Base-by-base conservation (phyloP, 2,329 filamentous ascomycete species). In the Arachnomyces sp. region DNA sequence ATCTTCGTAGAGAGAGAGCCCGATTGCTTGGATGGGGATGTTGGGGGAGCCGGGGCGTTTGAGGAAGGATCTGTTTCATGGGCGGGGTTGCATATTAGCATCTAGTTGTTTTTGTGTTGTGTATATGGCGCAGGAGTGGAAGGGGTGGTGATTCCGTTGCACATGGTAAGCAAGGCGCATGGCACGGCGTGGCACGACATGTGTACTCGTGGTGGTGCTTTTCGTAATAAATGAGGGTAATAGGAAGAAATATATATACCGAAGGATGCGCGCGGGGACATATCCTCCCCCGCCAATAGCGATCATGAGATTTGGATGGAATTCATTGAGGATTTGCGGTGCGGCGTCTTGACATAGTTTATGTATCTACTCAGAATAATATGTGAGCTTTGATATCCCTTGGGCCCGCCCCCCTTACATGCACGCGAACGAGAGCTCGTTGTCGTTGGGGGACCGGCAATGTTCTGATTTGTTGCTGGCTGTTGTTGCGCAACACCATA, bases 11-110 rank as follows among this genome's bases (percentile, higher is more conserved):
- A 98, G 81, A 15, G 90, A 96, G 49, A 98, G 82, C 36, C 92
- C 92, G 64, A 98, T 98, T 49, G 92, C 92, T 75, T 98, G 92
- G 67, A 98, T 98, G 52, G 92, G 90, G 58, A 98, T 98, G 72
- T 98, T 98, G 66, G 88, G 81, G 47, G 73, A 77, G 53, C 84
- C 86, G 44, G 85, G 75, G 61, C 80, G 78, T 75, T 94, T 95
- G 64, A 98, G 84, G 74, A 98, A 98, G 14, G 92, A 96, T 49
- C 71, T 69, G 53, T 56, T 40, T 3, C 17, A 28, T 15, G 34
- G 31, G n/a, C n/a, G n/a, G 28, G 31, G n/a, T 15, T 13, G 7
- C 33, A 45, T 34, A 43, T 41, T 17, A 25, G 20, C 9, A 5
- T 5, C 20, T 25, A 9, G 20, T 25, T 9, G 20, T 25, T 5